Evolutionary conservation across 768 basidiomycete species (phyloP).

Genomic region (Dendrothele bispora): DNA sequence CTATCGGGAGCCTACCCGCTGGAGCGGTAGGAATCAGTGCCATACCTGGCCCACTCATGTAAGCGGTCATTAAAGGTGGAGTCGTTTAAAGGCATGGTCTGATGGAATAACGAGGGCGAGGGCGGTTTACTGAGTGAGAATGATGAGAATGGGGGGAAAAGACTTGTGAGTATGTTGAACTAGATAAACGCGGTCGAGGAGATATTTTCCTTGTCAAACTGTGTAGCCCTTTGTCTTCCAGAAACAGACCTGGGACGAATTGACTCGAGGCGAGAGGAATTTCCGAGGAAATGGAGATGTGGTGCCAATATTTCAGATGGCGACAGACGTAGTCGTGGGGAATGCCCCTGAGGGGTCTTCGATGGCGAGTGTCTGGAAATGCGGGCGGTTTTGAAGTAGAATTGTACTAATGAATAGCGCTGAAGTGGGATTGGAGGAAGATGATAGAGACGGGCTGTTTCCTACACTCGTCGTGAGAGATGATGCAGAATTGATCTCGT

Average conservation of each 20-base stretch:
- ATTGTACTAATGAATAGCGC: constrained; percentile 39
- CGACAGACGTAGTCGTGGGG: constrained; percentile 46
- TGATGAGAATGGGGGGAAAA: constrained; percentile 63
- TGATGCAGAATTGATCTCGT: constrained; percentile 40
- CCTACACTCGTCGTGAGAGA: not conserved
- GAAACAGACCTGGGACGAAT: constrained; percentile 59
- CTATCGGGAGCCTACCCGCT: not conserved
- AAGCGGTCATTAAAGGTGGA: too few species aligned
- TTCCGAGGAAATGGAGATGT: constrained; percentile 60
- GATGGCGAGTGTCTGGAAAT: constrained; percentile 54
- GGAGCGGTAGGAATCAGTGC: not conserved
- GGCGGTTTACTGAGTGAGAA: constrained; percentile 51
- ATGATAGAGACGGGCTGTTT: not conserved
- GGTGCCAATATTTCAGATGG: constrained; percentile 67
- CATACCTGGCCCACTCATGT: too few species aligned
- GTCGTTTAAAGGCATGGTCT: too few species aligned
- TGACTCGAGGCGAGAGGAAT: constrained; percentile 45
- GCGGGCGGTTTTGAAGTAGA: constrained; percentile 49
- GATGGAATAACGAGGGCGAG: not conserved
- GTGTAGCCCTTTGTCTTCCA: too few species aligned
- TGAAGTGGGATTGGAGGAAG: constrained; percentile 15
- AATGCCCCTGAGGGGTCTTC: constrained; percentile 58
- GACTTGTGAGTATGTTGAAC: constrained; percentile 41
- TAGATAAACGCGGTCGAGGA: constrained; percentile 54
- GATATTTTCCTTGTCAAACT: too few species aligned